Base-by-base conservation (phyloP, 352 stramenopile genomes). In the Phytophthora niederhauseri region DNA sequence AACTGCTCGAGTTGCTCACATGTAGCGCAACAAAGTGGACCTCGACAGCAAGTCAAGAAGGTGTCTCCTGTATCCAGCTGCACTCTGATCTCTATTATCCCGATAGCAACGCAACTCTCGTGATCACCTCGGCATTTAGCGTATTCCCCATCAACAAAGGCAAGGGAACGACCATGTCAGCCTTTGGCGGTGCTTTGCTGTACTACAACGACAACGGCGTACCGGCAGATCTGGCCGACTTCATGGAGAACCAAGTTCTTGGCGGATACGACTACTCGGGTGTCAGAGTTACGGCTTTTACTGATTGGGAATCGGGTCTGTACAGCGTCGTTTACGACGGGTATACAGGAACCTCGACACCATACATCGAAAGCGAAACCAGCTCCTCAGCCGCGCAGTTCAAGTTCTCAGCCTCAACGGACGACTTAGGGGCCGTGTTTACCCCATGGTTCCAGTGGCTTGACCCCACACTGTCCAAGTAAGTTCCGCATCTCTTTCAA, bases 181-280 rank as follows among this genome's bases (percentile, higher is more conserved):
- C n/a, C n/a, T n/a, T n/a, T n/a, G n/a, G n/a, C n/a, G n/a, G n/a
- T n/a, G n/a, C n/a, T n/a, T n/a, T n/a, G n/a, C n/a, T n/a, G 6
- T 45, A 45, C 14, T 68, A 61, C 52, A 43, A 17, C n/a, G 68
- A 71, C 57, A 49, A 65, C 19, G 65, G 70, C 7, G 19, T 68
- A 22, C 5, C 59, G 0, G 3, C 22, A 9, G 51, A 57, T 31
- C 53, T 76, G 9, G 24, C 31, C 36, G 20, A 41, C 20, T 73
- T 77, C 20, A 41, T 77, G 26, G 46, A 64, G 41, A 67, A 55
- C 14, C 46, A 51, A 15, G 30, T 72, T 34, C 24, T 66, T 20
- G 70, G 64, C 8, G 64, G 59, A 9, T 65, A 54, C 24, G 41
- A 51, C 1, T 52, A 8, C 12, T 62, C 65, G 9, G 56, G 64